Percentiles rank a stretch among this genome's conserved stretches.
Conservation (phyloP, 75 land plant species). For the Adiantum capillusveneris region DNA sequence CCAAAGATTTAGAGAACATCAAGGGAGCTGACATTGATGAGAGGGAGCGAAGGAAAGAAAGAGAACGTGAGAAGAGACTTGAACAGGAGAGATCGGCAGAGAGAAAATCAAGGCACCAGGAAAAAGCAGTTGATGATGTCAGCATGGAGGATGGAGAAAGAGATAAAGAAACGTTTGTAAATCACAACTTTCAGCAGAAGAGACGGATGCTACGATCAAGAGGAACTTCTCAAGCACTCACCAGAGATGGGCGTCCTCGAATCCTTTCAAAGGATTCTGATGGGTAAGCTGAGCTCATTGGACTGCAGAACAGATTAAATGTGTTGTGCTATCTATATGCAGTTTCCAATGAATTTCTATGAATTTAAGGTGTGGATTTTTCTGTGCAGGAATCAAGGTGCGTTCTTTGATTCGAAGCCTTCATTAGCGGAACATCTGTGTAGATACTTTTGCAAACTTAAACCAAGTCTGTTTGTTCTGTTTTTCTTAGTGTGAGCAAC, state of each 20-base stretch:
- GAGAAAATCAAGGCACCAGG: constrained; percentile 46
- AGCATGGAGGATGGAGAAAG: constrained; percentile 40
- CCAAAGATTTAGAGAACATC: constrained; percentile 43
- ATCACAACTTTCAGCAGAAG: constrained; percentile 62
- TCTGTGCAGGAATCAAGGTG: constrained; percentile 11
- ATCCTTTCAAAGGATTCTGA: constrained; percentile 54
- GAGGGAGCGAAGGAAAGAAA: constrained; percentile 52
- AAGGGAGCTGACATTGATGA: constrained; percentile 43
- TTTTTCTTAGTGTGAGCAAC: no score
- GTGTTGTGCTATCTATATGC: no score
- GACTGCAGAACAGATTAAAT: no score
- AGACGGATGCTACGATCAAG: constrained; percentile 73
- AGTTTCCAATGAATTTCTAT: not conserved
- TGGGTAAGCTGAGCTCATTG: constrained; percentile 46
- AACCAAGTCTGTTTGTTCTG: no score
- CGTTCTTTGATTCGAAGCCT: not conserved
- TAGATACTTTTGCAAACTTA: no score
- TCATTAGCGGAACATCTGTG: no score
- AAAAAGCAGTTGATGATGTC: constrained; percentile 22
- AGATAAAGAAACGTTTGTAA: constrained; percentile 46
- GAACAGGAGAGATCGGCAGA: constrained; percentile 20
- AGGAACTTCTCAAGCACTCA: constrained; percentile 44
- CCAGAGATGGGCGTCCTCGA: constrained; percentile 53
- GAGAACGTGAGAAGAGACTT: constrained; percentile 44
- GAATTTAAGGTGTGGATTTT: not conserved